Conservation (phyloP, 2,329 filamentous ascomycete genomes). For the Akanthomyces dipterigenus region DNA sequence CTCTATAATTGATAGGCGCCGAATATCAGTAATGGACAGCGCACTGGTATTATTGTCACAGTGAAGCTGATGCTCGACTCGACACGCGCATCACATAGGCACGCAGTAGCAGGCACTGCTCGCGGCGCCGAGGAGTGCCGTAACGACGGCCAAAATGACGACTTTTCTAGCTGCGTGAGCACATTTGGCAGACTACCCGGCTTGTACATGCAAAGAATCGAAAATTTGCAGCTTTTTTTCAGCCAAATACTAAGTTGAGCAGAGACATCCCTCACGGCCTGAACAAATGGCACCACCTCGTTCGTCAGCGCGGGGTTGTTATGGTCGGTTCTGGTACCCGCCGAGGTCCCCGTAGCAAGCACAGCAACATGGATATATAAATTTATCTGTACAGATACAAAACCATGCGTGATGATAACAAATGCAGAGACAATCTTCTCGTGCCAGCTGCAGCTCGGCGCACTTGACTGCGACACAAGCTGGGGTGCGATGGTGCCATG, state of each 20-base stretch:
- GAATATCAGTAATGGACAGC: neutral
- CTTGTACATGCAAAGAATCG: neutral
- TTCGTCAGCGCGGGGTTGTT: neutral
- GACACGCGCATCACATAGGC: too few relatives aligned
- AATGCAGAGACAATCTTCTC: neutral
- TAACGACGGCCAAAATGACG: neutral
- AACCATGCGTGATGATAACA: neutral
- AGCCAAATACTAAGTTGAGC: neutral
- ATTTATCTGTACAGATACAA: neutral
- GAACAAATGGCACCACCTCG: neutral
- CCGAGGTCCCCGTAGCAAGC: neutral
- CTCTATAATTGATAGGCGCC: neutral
- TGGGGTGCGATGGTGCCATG: neutral
- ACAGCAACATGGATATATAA: neutral
- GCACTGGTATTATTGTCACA: neutral
- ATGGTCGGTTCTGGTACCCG: constrained; percentile 5
- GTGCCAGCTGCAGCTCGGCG: neutral
- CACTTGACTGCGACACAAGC: neutral
- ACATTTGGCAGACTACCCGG: too few relatives aligned
- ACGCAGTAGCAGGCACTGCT: neutral
- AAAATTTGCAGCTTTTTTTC: neutral
- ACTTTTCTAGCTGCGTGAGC: neutral
- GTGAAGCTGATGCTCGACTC: neutral
- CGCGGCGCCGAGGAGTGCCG: neutral
- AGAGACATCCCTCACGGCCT: neutral